These are phyloP conservation scores for Pulveroboletus sp. DNA, from an alignment of 768 basidiomycete genomes.

Conservation along the genomic window DNA sequence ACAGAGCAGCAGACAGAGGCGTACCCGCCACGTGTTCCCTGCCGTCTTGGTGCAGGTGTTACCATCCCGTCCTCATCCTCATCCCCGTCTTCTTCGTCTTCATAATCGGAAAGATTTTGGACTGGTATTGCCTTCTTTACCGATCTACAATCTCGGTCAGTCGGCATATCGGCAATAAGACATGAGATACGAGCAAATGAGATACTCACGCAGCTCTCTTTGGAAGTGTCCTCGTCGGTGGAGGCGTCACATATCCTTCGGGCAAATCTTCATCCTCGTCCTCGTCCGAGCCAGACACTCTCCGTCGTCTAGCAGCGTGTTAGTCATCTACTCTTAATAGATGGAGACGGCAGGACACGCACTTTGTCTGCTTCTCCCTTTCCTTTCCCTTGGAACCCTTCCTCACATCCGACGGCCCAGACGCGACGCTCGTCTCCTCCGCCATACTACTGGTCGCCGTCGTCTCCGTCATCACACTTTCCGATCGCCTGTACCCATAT, in stretches of 20 bases:
- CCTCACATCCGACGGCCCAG: slow-evolving; percentile 28
- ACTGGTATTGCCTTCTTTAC: slow-evolving; percentile 34
- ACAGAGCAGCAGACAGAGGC: neutral
- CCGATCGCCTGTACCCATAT: slow-evolving; percentile 48
- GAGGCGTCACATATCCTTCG: slow-evolving; percentile 27
- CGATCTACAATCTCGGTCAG: slow-evolving; percentile 29
- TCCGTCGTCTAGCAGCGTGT: slow-evolving; percentile 42
- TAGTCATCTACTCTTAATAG: neutral
- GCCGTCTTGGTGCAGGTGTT: slow-evolving; percentile 32
- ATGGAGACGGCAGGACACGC: slow-evolving; percentile 14
- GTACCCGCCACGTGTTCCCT: slow-evolving; percentile 6
- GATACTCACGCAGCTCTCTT: slow-evolving; percentile 54
- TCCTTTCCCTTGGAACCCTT: slow-evolving; percentile 24
- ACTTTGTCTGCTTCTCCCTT: slow-evolving; percentile 42
- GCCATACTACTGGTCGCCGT: slow-evolving; percentile 42
- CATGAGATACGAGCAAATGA: neutral
- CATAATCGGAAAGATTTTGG: slow-evolving; percentile 30
- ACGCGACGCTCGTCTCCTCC: slow-evolving; percentile 31
- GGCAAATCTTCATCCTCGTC: slow-evolving; percentile 41
- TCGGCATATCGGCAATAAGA: neutral
- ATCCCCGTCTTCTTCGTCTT: slow-evolving; percentile 23
- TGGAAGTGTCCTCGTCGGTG: slow-evolving; percentile 53
- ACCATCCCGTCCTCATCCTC: slow-evolving; percentile 42
- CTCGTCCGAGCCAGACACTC: slow-evolving; percentile 53
- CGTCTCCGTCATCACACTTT: slow-evolving; percentile 49